Conservation (phyloP, 192 early-diverging fungal genomes). For the Gorgonomyces haynaldii region DNA sequence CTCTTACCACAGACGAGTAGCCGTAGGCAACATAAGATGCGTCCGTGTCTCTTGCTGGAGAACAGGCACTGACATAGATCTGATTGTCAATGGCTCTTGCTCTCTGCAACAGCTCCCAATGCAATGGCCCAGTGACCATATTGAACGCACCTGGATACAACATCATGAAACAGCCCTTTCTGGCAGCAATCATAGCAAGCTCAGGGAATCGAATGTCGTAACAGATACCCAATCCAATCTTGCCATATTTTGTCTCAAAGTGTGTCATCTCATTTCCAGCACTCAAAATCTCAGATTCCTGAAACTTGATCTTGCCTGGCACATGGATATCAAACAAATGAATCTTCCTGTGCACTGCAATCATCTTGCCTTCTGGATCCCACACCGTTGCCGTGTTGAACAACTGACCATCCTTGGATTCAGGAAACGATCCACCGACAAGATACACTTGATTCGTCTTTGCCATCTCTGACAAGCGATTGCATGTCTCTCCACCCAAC, state of each 20-base stretch:
- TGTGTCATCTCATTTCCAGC: slow-evolving; percentile 67
- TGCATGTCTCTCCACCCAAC: slow-evolving; percentile 35
- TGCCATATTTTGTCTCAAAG: slow-evolving; percentile 69
- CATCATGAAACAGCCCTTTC: slow-evolving; percentile 81
- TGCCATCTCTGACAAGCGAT: slow-evolving; percentile 72
- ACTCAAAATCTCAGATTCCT: slow-evolving; percentile 72
- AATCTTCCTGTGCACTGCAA: slow-evolving; percentile 40
- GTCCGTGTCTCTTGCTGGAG: slow-evolving; percentile 71
- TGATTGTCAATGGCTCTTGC: slow-evolving; percentile 89
- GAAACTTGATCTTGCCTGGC: slow-evolving; percentile 82
- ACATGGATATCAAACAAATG: slow-evolving; percentile 97
- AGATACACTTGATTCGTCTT: slow-evolving; percentile 77
- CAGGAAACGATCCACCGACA: slow-evolving; percentile 79
- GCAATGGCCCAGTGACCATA: slow-evolving; percentile 86
- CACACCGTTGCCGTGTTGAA: slow-evolving; percentile 39
- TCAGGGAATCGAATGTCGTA: slow-evolving; percentile 98
- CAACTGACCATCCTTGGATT: slow-evolving; percentile 34
- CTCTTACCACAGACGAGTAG: slow-evolving; percentile 81
- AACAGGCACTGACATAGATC: slow-evolving; percentile 89
- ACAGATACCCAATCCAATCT: slow-evolving; percentile 87
- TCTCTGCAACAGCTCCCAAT: slow-evolving; percentile 84
- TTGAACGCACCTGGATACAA: slow-evolving; percentile 97
- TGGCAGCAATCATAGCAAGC: slow-evolving; percentile 83
- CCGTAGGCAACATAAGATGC: slow-evolving; percentile 87
- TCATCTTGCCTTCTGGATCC: slow-evolving; percentile 16